Evolutionary conservation across 495 filamentous ascomycete species (phyloP).

Genomic region (Aspergillus egyptiacus): DNA sequence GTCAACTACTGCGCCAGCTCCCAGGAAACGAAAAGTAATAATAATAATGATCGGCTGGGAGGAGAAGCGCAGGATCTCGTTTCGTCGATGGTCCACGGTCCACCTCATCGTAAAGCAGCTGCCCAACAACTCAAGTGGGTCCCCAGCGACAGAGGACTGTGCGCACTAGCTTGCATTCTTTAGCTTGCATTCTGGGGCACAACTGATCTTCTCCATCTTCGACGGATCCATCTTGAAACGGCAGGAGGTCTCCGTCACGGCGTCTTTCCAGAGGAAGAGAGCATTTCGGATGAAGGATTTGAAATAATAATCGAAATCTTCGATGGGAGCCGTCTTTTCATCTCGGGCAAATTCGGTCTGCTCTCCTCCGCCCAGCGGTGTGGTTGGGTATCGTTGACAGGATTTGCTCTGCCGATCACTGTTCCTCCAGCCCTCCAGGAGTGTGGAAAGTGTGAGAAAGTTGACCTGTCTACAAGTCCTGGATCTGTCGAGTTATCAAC

Average conservation of each 20-base stretch:
- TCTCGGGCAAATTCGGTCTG: not conserved
- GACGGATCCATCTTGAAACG: not conserved
- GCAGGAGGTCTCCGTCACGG: not conserved
- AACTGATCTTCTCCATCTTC: not conserved
- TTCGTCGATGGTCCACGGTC: not conserved
- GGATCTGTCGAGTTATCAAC: not conserved
- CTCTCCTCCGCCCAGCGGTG: no score
- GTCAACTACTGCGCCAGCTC: slow-evolving; percentile 17
- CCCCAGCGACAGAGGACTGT: slow-evolving; percentile 21
- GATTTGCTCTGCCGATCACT: not conserved
- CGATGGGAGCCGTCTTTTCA: no score
- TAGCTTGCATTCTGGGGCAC: slow-evolving; percentile 5
- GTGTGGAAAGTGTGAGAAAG: not conserved
- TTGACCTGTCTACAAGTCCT: not conserved
- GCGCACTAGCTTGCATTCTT: slow-evolving; percentile 16
- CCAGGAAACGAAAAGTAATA: slow-evolving; percentile 9
- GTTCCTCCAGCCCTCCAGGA: not conserved
- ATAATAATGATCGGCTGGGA: slow-evolving; percentile 16
- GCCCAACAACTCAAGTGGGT: slow-evolving; percentile 9
- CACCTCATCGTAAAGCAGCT: slow-evolving; percentile 6
- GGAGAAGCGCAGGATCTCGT: slow-evolving; percentile 2
- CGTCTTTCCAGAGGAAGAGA: not conserved
- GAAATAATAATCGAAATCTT: not conserved
- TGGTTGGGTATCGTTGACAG: no score
- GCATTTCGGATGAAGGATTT: not conserved